Conservation (phyloP, 2,329 filamentous ascomycete species). For the Colletotrichum aenigma region DNA sequence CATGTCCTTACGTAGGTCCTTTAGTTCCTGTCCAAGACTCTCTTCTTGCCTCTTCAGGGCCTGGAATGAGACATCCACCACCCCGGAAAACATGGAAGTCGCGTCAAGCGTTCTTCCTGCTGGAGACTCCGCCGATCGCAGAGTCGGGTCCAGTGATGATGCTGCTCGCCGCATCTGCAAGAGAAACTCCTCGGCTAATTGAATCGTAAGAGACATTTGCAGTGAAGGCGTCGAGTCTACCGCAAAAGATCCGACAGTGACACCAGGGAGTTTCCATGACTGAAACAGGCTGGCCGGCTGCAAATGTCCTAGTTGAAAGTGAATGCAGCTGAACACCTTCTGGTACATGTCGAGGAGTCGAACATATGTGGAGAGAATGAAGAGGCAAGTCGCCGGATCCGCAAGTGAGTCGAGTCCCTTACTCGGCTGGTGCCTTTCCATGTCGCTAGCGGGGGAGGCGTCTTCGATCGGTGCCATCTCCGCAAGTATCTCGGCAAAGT, state of each 20-base stretch:
- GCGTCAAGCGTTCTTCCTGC: constrained; percentile 19
- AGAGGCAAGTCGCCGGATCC: constrained; percentile 41
- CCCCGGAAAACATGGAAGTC: constrained; percentile 35
- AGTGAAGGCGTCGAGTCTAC: constrained; percentile 43
- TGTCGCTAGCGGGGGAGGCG: constrained; percentile 9
- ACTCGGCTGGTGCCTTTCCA: background rate
- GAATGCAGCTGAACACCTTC: constrained; percentile 39
- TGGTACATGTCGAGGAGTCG: constrained; percentile 45
- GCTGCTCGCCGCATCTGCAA: constrained; percentile 37
- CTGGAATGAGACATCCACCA: constrained; percentile 28
- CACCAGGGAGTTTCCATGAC: constrained; percentile 44
- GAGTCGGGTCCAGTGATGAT: constrained; percentile 28
- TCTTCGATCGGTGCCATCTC: constrained; percentile 16
- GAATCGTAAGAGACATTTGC: constrained; percentile 46
- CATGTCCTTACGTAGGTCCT: constrained; percentile 35
- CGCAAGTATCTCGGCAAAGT: constrained; percentile 39
- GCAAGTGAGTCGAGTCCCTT: constrained; percentile 19
- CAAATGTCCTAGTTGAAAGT: constrained; percentile 32
- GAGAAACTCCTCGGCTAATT: constrained; percentile 46
- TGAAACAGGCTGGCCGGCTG: constrained; percentile 31
- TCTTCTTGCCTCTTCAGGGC: constrained; percentile 37
- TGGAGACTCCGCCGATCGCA: constrained; percentile 7
- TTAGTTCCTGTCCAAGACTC: constrained; percentile 34
- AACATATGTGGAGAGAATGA: constrained; percentile 42
- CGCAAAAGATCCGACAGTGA: constrained; percentile 43